phyloP scores from a whole-genome alignment of 495 filamentous ascomycete species.

The Aspergillus funiculosus region DNA sequence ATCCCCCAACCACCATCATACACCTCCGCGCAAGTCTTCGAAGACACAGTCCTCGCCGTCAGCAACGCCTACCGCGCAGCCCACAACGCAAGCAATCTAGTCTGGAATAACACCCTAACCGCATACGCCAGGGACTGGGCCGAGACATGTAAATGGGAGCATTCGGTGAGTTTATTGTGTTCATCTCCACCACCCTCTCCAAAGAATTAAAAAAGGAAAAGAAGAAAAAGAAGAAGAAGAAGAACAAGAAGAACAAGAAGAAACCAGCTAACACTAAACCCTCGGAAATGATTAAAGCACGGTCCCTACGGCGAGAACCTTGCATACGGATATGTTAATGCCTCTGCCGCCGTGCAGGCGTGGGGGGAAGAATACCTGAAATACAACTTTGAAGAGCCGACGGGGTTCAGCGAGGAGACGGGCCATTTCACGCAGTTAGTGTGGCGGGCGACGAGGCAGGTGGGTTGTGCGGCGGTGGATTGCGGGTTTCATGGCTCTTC shows the following conservation, averaged over 20 bases:
- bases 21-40: constrained; percentile 44
- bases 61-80: constrained; percentile 62
- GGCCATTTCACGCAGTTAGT: constrained; percentile 85
- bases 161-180: constrained; percentile 45
- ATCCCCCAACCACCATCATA: constrained; percentile 41
- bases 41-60: constrained; percentile 53
- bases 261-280: too few relatives aligned
- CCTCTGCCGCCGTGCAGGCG: constrained; percentile 51
- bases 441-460: constrained; percentile 62
- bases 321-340: constrained; percentile 59
- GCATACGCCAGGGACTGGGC: constrained; percentile 50
- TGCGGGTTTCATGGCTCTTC: too few relatives aligned
- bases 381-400: constrained; percentile 53
- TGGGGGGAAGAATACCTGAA: constrained; percentile 60
- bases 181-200: too few relatives aligned
- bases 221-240: too few relatives aligned
- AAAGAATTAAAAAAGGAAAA: too few relatives aligned
- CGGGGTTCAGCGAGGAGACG: constrained; percentile 57
- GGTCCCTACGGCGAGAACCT: constrained; percentile 77
- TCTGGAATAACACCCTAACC: constrained; percentile 62
- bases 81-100: constrained; percentile 56
- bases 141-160: constrained; percentile 52
- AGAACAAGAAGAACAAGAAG: too few relatives aligned
- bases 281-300: constrained; percentile 34
- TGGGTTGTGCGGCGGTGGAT: constrained; percentile 61